Base-by-base conservation (phyloP, 169 alveolate genomes). In the Perkinsus olseni region DNA sequence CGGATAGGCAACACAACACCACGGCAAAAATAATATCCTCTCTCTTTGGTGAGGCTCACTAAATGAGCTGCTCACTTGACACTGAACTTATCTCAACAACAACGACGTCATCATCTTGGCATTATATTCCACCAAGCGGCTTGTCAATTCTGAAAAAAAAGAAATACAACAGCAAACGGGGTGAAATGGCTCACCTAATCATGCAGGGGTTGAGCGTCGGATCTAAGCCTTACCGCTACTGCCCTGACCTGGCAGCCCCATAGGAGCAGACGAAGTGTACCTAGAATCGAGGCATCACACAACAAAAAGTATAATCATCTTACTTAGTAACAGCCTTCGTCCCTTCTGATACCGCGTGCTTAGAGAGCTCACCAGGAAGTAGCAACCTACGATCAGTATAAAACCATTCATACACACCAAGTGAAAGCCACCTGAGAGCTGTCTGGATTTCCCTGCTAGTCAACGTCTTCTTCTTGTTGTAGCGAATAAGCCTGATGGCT, bases 321-420 rank as follows among this genome's bases (percentile, higher is more conserved):
- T 45, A 98, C 96, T 98, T 98, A 95, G 99, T 98, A 96, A 98
- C 99, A 93, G 99, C 99, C 96, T 98, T 98, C 95, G 99, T 98
- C 95, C 99, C 99, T 97, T 98, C 99, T 51, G 99, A 97, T 95
- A 98, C 99, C 96, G 99, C 99, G 97, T 98, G 99, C 97, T 98
- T 98, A 93, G 99, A 99, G 95, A 98, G 98, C 96, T 98, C 99
- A 92, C 99, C 99, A 45, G 99, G 99, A 74, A 98, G 98, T 50
- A 98, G 98, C 91, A 98, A 97, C 96, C 99, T 97, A 95, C 98
- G 99, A 36, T 6, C 62, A 45, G 62, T 17, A 10, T 45, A 6
- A 45, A 10, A 10, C 6, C 6, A 45, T 45, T 6, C 62, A 45
- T 45, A 10, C 62, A 10, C 6, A 45, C 62, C 62, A 45, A 6